Percentiles rank a stretch among this genome's conserved stretches.
phyloP scores from a whole-genome alignment of 2,329 filamentous ascomycete genomes.

The Sclerotinia trifoliorum region DNA sequence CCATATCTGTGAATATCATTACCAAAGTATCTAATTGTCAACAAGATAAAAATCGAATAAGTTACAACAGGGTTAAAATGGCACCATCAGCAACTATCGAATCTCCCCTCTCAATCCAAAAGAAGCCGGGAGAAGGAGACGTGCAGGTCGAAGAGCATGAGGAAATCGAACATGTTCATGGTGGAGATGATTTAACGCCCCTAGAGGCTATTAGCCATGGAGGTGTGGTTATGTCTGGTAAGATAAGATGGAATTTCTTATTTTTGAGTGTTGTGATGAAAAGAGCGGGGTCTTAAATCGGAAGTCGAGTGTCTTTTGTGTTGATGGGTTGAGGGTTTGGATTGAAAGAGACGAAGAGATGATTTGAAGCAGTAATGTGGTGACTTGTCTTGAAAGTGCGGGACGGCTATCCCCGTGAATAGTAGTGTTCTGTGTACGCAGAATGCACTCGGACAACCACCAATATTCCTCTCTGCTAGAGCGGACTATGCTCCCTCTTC shows the following conservation, averaged over 20 bases:
- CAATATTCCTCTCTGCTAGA: not conserved
- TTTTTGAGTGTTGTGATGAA: not conserved
- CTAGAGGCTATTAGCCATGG: conserved; percentile 41
- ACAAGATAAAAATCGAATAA: not conserved
- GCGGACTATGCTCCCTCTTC: not conserved
- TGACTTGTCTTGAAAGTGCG: not conserved
- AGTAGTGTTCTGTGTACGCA: not conserved
- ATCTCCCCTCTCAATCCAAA: not conserved
- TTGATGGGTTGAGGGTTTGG: not conserved
- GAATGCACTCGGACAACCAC: not conserved
- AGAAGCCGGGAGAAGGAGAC: not conserved
- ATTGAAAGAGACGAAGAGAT: not conserved
- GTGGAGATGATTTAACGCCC: conserved; percentile 35
- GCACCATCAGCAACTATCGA: conserved; percentile 3
- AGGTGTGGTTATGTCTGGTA: conserved; percentile 31
- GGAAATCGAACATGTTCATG: conserved; percentile 32
- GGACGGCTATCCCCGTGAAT: not conserved
- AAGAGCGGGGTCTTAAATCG: no score
- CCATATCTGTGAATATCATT: not conserved
- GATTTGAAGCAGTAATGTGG: not conserved
- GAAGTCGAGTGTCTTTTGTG: not conserved
- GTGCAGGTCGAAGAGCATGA: not conserved
- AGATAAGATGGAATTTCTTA: conserved; percentile 25
- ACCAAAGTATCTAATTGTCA: not conserved
- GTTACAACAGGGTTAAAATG: not conserved